Base-by-base conservation (phyloP, 2,329 filamentous ascomycete genomes). In the Parastagonospora avenae region DNA sequence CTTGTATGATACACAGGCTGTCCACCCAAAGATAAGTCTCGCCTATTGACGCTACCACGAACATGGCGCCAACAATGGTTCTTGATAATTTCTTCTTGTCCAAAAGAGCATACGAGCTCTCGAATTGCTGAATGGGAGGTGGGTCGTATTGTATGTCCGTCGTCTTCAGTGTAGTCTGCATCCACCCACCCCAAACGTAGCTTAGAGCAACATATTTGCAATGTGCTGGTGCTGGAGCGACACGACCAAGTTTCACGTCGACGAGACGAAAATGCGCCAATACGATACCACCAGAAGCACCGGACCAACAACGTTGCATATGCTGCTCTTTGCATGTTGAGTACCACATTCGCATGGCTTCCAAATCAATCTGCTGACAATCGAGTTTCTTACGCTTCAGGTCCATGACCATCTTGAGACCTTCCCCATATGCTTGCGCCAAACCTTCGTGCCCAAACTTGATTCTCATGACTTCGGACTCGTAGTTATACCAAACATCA, bases 21-120 rank as follows among this genome's bases (percentile, higher is more conserved):
- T 46, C 44, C 5, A 40, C 44, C 44, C 36, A 46, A 33, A 46
- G 44, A 30, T 46, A 46, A 15, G 14, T 32, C 11, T 32, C 12
- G 2, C 44, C 36, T 5, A 46, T 8, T 10, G 8, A 9, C 4
- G 11, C n/a, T 31, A 40, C 36, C 35, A 46, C 27, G 12, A 29
- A 36, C 37, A 46, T 40, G 9, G 44, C 44, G 15, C 40, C 35
- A 14, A 29, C 14, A 12, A 46, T 46, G 5, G 44, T 46, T 19
- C 19, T 28, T 19, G 44, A 16, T 24, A 38, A 9, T 14, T 40
- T 30, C 4, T 32, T 16, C 4, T 19, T 7, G 19, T 28, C 4
- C 10, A 31, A 15, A 1, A 15, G 39, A 12, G 14, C 28, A 14
- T 11, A 42, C 5, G n/a, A 31, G 10, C 15, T 29, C 27, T 31